Conservation (phyloP, 768 basidiomycete genomes). For the Neoboletus brunneissimus region DNA sequence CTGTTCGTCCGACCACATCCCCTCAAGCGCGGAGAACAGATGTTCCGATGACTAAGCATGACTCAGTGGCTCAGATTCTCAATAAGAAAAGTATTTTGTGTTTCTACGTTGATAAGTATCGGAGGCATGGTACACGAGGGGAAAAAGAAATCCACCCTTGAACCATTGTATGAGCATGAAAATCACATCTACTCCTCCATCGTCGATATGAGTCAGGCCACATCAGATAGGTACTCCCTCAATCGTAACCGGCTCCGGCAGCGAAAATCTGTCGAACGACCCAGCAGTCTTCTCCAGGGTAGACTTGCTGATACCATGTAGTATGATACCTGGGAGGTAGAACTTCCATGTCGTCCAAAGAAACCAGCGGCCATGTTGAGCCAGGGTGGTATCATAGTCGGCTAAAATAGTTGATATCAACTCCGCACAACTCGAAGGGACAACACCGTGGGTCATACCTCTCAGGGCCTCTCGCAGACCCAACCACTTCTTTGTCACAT, state of each 20-base stretch:
- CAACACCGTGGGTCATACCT: conserved; percentile 37
- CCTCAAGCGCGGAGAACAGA: background rate
- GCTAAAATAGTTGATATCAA: conserved; percentile 33
- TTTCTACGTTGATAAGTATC: background rate
- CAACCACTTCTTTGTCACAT: conserved; percentile 67
- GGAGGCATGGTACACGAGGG: background rate
- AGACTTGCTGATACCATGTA: conserved; percentile 27
- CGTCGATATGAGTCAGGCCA: background rate
- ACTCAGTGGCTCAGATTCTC: background rate
- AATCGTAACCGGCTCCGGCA: conserved; percentile 25
- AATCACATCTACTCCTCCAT: background rate
- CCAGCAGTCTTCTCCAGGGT: conserved; percentile 52
- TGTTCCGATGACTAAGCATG: conserved; percentile 25
- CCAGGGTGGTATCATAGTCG: conserved; percentile 64
- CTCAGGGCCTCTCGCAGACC: conserved; percentile 56
- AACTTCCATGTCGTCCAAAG: conserved; percentile 67
- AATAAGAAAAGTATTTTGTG: background rate
- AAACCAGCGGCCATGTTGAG: conserved; percentile 64
- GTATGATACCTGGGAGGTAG: conserved; percentile 49
- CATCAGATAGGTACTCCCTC: conserved; percentile 17
- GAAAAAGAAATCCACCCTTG: background rate
- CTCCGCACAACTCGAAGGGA: background rate
- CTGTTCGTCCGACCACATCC: background rate
- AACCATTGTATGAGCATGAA: background rate
- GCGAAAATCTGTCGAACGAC: conserved; percentile 43